Evolutionary conservation across 805 yeast genomes (phyloP).

Genomic region (Wickerhamomyces mucosus): DNA sequence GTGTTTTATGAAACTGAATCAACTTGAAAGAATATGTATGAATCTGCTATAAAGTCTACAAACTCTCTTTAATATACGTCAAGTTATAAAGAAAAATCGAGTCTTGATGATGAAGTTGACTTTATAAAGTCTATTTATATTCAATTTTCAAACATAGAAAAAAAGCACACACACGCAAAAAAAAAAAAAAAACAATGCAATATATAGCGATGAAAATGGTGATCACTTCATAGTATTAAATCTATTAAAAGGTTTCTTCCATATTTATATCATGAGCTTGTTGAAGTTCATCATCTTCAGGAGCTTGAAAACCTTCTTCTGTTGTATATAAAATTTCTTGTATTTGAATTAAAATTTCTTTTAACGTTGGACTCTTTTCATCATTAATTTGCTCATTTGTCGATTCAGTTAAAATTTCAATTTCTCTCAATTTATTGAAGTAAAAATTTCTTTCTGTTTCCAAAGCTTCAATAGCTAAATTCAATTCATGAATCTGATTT

Average conservation of each 20-base stretch:
- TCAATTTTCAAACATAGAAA: too few species aligned
- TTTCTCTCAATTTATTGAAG: slow-evolving; percentile 79
- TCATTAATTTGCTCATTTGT: slow-evolving; percentile 42
- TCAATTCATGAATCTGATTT: slow-evolving; percentile 49
- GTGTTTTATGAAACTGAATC: too few species aligned
- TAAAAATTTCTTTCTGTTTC: slow-evolving; percentile 86
- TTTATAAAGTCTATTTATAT: too few species aligned
- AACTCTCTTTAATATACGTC: too few species aligned
- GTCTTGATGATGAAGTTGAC: too few species aligned
- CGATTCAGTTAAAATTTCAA: slow-evolving; percentile 71
- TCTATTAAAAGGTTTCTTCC: slow-evolving; percentile 27
- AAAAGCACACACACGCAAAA: too few species aligned
- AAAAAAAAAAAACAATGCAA: too few species aligned
- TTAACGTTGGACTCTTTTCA: slow-evolving; percentile 22
- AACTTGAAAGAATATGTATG: too few species aligned
- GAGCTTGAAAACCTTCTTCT: slow-evolving; percentile 73
- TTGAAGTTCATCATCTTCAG: slow-evolving; percentile 26
- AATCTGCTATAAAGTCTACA: too few species aligned
- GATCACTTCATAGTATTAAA: too few species aligned
- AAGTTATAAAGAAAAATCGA: too few species aligned
- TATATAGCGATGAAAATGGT: too few species aligned
- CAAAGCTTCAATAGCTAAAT: slow-evolving; percentile 51
- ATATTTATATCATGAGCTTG: slow-evolving; percentile 17
- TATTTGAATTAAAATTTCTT: slow-evolving; percentile 45
- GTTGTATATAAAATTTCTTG: slow-evolving; percentile 73